Evolutionary conservation across 192 early-diverging fungal species (phyloP).

Genomic region (Geranomyces variabilis): DNA sequence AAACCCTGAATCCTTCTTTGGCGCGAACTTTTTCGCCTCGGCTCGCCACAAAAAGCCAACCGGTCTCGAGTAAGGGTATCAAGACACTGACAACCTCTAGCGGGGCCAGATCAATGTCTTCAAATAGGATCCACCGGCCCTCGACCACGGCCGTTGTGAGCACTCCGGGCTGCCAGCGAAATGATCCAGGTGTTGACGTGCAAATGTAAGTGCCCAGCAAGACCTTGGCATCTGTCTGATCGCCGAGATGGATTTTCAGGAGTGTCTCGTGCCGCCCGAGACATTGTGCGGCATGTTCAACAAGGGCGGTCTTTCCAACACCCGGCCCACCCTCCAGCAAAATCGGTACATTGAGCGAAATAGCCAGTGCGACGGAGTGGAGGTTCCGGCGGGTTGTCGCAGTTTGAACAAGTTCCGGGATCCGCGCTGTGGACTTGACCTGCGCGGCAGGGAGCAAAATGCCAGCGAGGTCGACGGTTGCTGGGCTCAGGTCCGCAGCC

Average conservation of each 20-base stretch:
- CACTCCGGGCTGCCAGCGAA: constrained; percentile 93
- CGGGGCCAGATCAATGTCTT: constrained; percentile 97
- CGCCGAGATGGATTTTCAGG: constrained; percentile 92
- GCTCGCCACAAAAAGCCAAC: constrained; percentile 86
- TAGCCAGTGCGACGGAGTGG: constrained; percentile 77
- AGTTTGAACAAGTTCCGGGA: constrained; percentile 68
- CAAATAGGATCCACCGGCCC: constrained; percentile 95
- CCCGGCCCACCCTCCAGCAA: constrained; percentile 85
- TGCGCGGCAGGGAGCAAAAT: constrained; percentile 57
- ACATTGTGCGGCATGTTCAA: constrained; percentile 78
- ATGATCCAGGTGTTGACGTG: constrained; percentile 87
- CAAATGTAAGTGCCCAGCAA: constrained; percentile 95
- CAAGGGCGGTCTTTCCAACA: constrained; percentile 85
- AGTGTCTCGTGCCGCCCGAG: constrained; percentile 55
- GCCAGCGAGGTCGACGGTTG: constrained; percentile 65
- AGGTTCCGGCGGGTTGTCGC: constrained; percentile 76
- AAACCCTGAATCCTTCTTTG: constrained; percentile 85
- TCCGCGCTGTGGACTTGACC: neutral
- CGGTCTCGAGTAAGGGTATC: constrained; percentile 87
- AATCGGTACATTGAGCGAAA: constrained; percentile 85
- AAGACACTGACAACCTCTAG: constrained; percentile 89
- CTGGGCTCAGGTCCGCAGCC: neutral
- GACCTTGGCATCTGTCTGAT: constrained; percentile 94
- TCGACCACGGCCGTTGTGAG: constrained; percentile 86
- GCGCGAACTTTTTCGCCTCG: constrained; percentile 86